Conservation (phyloP, 768 basidiomycete species). For the Termitomyces titanicus region DNA sequence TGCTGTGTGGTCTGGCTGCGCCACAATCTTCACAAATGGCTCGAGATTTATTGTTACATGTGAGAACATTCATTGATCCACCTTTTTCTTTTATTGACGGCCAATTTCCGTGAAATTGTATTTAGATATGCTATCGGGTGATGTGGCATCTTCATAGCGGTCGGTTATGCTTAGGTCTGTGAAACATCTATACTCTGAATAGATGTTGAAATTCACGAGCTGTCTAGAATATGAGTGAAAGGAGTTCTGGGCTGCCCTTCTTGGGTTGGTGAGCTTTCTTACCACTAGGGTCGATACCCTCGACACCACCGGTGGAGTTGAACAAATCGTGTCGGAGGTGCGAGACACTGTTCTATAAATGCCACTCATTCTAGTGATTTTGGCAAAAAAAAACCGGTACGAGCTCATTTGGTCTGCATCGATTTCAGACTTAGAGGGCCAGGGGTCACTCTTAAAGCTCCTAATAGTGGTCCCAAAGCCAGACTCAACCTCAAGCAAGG, state of each 20-base stretch:
- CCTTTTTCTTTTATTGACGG: not conserved
- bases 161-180: slow-evolving; percentile 48
- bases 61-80: slow-evolving; percentile 24
- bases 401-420: slow-evolving; percentile 58
- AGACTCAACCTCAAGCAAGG: slow-evolving; percentile 21
- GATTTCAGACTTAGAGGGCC: slow-evolving; percentile 45
- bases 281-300: slow-evolving; percentile 51
- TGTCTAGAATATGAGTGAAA: slow-evolving; percentile 60
- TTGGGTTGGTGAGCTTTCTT: slow-evolving; percentile 54
- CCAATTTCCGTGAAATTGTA: slow-evolving; percentile 40
- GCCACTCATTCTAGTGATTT: not conserved
- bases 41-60: slow-evolving; percentile 58
- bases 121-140: slow-evolving; percentile 50
- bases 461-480: slow-evolving; percentile 28
- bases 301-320: slow-evolving; percentile 48
- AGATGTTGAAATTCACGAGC: not conserved
- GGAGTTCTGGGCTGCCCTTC: slow-evolving; percentile 57
- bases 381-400: slow-evolving; percentile 40
- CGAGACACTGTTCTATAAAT: slow-evolving; percentile 8
- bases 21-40: slow-evolving; percentile 62
- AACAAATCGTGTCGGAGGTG: slow-evolving; percentile 54
- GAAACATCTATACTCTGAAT: not conserved
- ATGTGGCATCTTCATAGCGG: slow-evolving; percentile 56
- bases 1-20: slow-evolving; percentile 68
- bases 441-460: slow-evolving; percentile 39